These are phyloP conservation scores for Eucalyptus pauciflora DNA, from an alignment of 345 rosid genomes.

Conservation along the genomic window DNA sequence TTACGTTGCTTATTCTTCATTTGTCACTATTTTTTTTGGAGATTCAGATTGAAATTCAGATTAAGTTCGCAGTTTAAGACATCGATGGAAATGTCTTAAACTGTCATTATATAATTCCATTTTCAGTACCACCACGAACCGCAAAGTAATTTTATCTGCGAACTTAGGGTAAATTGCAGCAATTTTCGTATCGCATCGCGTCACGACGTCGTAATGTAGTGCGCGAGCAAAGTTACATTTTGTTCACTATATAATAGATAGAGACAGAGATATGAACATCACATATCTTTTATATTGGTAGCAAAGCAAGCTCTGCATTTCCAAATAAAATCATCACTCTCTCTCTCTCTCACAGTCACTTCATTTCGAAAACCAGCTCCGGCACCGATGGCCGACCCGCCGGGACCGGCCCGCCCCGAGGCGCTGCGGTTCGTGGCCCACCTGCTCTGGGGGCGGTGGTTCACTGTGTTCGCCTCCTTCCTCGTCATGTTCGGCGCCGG, in stretches of 20 bases:
- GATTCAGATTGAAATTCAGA: too few species aligned
- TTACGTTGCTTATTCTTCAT: not conserved
- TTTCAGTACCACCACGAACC: not conserved
- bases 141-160: not conserved
- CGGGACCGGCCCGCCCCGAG: not conserved
- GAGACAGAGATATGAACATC: not conserved
- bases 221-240: not conserved
- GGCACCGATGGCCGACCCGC: not conserved
- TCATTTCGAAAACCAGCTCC: not conserved
- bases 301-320: not conserved
- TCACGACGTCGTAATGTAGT: not conserved
- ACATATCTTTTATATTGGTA: not conserved
- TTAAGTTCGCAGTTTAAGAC: too few species aligned
- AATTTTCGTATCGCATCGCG: not conserved
- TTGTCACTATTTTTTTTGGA: not conserved
- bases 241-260: not conserved
- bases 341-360: not conserved
- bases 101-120: not conserved
- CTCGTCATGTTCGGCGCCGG: slow-evolving; percentile 89
- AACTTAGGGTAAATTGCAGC: not conserved
- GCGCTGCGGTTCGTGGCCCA: slow-evolving; percentile 22
- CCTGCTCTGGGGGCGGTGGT: slow-evolving; percentile 65
- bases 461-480: slow-evolving; percentile 80
- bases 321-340: not conserved
- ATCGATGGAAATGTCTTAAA: not conserved